These are phyloP conservation scores for Cyclotella choctawhatcheeana DNA, from an alignment of 108 stramenopile species.

Conservation along the genomic window DNA sequence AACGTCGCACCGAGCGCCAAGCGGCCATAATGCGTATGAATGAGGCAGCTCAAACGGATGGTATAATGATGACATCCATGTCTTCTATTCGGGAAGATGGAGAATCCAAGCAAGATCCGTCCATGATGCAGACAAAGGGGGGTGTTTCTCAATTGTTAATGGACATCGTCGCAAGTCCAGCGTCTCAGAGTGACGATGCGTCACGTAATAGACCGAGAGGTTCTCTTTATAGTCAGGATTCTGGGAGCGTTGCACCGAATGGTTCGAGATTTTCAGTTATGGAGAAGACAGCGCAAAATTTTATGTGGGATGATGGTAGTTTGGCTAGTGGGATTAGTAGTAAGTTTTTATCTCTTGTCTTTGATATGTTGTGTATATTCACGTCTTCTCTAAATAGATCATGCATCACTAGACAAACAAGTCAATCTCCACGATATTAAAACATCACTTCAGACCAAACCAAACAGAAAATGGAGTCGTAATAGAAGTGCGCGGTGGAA, in stretches of 20 bases:
- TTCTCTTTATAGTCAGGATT: not conserved
- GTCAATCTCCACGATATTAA: slow-evolving; percentile 30
- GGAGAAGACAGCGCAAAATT: slow-evolving; percentile 2
- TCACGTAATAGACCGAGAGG: not conserved
- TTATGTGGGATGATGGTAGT: slow-evolving; percentile 24
- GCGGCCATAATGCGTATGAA: slow-evolving; percentile 46
- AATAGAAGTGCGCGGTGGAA: slow-evolving; percentile 7
- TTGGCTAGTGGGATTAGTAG: slow-evolving; percentile 5
- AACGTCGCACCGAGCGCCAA: slow-evolving; percentile 35
- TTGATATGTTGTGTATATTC: too few species aligned
- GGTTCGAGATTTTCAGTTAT: slow-evolving; percentile 1
- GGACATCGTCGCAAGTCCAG: slow-evolving; percentile 1
- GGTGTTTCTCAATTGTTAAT: not conserved
- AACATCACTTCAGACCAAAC: slow-evolving; percentile 7
- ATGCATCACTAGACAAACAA: not conserved
- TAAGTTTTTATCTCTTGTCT: too few species aligned
- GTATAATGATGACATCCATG: not conserved
- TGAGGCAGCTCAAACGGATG: slow-evolving; percentile 32
- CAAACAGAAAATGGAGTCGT: not conserved
- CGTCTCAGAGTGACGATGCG: not conserved
- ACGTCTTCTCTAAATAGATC: not conserved
- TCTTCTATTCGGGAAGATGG: not conserved
- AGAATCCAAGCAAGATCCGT: not conserved
- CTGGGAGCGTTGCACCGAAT: not conserved
- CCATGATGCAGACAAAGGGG: not conserved